Conservation (phyloP, 257 asterid species). For the Jasminum sambac region DNA sequence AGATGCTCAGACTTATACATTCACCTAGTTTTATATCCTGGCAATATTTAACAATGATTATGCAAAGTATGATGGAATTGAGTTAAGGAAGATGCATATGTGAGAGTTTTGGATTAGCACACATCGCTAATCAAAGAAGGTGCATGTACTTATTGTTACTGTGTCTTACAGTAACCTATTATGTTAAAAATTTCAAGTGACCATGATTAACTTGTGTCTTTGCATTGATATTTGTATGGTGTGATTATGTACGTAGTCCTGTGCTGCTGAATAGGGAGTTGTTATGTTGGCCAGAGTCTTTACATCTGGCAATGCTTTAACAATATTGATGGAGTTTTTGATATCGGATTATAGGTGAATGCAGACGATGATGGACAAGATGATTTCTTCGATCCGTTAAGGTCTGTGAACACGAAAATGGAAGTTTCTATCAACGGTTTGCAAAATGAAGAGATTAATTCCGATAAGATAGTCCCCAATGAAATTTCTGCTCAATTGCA, state of each 20-base stretch:
- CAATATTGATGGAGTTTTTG: constrained; percentile 25
- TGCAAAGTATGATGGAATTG: not conserved
- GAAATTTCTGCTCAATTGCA: constrained; percentile 31
- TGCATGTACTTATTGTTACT: not conserved
- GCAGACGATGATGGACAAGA: constrained; percentile 30
- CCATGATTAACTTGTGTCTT: not conserved
- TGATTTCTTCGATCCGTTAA: constrained; percentile 61
- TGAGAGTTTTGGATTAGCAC: not conserved
- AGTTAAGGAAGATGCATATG: not conserved
- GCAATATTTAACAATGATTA: not conserved
- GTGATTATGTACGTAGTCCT: not conserved
- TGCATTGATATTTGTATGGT: not conserved
- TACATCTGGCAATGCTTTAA: constrained; percentile 6
- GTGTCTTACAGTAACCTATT: not conserved
- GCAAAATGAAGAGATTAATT: constrained; percentile 34
- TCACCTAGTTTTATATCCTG: not conserved
- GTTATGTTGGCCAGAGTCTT: constrained; percentile 8
- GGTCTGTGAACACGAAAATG: constrained; percentile 36
- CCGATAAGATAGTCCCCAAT: constrained; percentile 22
- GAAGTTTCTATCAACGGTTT: constrained; percentile 32
- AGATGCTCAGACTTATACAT: not conserved
- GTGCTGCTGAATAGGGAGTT: not conserved
- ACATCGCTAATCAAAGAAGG: not conserved
- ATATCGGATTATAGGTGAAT: constrained; percentile 45
- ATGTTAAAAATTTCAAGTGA: not conserved